phyloP scores from a whole-genome alignment of 805 yeast species.

The Saccharomycopsis sp. region DNA sequence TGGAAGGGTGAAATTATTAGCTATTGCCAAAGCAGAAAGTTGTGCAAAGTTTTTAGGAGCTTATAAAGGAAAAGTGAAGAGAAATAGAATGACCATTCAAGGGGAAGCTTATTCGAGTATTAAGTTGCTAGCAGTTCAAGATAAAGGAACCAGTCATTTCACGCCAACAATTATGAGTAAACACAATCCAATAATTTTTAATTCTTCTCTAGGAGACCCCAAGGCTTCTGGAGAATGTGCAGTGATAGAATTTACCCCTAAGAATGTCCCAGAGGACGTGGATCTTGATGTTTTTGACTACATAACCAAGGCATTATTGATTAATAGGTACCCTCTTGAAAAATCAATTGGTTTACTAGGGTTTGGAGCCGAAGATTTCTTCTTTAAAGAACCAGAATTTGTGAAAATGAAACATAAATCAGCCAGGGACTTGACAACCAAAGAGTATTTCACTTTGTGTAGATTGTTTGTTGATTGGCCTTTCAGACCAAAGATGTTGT shows the following conservation, averaged over 20 bases:
- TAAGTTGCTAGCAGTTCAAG: slow-evolving; percentile 38
- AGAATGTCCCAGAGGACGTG: slow-evolving; percentile 24
- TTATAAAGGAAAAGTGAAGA: slow-evolving; percentile 35
- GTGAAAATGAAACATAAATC: slow-evolving; percentile 31
- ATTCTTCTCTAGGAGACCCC: slow-evolving; percentile 20
- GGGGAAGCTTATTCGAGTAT: slow-evolving; percentile 55
- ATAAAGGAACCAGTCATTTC: slow-evolving; percentile 20
- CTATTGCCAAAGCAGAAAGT: slow-evolving; percentile 53
- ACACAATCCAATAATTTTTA: slow-evolving; percentile 25
- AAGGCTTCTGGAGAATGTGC: slow-evolving; percentile 24
- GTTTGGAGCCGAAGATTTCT: slow-evolving; percentile 67
- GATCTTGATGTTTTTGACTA: slow-evolving; percentile 54
- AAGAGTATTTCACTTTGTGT: slow-evolving; percentile 45
- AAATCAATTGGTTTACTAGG: slow-evolving; percentile 51
- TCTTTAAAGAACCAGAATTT: slow-evolving; percentile 25
- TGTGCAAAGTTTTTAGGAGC: slow-evolving; percentile 50
- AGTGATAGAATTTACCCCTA: slow-evolving; percentile 48
- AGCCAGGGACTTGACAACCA: slow-evolving; percentile 38
- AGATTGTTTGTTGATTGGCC: slow-evolving; percentile 66
- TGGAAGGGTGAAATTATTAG: slow-evolving; percentile 65
- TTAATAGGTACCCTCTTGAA: slow-evolving; percentile 33
- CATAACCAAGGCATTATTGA: slow-evolving; percentile 51
- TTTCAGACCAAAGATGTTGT: slow-evolving; percentile 56
- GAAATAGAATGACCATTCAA: slow-evolving; percentile 57
- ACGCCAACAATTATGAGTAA: slow-evolving; percentile 7